A percentile compares a stretch with the other conserved stretches of the same genome.
These are phyloP conservation scores for Agaricus blazei DNA, from an alignment of 768 basidiomycete species.

Conservation along the genomic window DNA sequence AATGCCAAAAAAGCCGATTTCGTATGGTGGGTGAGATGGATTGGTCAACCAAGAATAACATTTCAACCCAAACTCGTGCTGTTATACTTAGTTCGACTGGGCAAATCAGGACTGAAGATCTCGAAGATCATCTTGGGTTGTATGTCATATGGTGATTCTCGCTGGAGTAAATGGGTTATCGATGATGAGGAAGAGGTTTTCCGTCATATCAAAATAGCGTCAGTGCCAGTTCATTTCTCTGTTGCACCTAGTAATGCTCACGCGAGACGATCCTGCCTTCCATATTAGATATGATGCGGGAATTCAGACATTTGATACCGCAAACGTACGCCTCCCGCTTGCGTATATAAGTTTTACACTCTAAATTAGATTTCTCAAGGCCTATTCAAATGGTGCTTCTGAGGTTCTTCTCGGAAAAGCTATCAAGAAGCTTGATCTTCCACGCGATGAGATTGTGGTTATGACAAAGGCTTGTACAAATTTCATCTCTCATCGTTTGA, in stretches of 20 bases:
- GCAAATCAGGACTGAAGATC: slow-evolving; percentile 55
- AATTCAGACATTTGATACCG: slow-evolving; percentile 59
- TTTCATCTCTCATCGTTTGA: not conserved
- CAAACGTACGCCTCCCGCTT: slow-evolving; percentile 27
- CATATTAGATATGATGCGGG: slow-evolving; percentile 48
- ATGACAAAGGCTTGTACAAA: slow-evolving; percentile 56
- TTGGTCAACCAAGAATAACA: not conserved
- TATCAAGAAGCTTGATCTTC: slow-evolving; percentile 59
- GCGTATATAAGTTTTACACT: not conserved
- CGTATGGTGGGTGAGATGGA: not conserved
- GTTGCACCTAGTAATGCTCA: too few species aligned
- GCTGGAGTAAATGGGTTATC: slow-evolving; percentile 47
- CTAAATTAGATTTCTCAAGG: slow-evolving; percentile 22
- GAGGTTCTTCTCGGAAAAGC: slow-evolving; percentile 69
- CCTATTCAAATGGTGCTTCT: slow-evolving; percentile 61
- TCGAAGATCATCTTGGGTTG: slow-evolving; percentile 62
- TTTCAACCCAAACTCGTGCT: not conserved
- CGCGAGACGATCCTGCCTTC: not conserved
- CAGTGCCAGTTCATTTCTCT: not conserved
- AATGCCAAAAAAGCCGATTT: not conserved
- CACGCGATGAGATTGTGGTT: slow-evolving; percentile 76
- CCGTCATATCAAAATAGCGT: slow-evolving; percentile 32
- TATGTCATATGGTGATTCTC: slow-evolving; percentile 52
- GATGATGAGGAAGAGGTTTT: slow-evolving; percentile 44
- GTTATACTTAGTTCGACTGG: slow-evolving; percentile 33